Conservation (phyloP, 1,284 basidiomycete genomes). For the Irpex lacteus region DNA sequence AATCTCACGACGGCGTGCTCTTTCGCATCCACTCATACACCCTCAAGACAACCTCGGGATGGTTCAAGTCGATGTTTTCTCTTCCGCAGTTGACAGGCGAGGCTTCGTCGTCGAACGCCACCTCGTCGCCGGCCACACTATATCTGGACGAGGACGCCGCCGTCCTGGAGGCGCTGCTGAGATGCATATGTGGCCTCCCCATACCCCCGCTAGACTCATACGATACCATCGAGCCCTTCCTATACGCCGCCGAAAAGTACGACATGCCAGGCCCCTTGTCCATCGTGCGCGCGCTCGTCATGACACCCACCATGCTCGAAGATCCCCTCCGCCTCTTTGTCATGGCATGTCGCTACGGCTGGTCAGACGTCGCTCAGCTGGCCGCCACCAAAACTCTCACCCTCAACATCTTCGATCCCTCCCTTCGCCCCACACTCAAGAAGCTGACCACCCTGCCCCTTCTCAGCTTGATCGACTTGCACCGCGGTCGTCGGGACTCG, state of each 20-base stretch:
- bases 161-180: conserved; percentile 53
- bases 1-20: conserved; percentile 40
- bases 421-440: conserved; percentile 41
- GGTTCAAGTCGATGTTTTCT: conserved; percentile 59
- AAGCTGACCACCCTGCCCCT: conserved; percentile 49
- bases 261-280: conserved; percentile 63
- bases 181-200: conserved; percentile 56
- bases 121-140: conserved; percentile 35
- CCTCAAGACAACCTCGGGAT: conserved; percentile 60
- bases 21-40: conserved; percentile 59
- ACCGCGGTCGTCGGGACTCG: conserved; percentile 45
- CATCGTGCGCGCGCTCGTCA: conserved; percentile 50
- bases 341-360: conserved; percentile 53
- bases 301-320: conserved; percentile 44
- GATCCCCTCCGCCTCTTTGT: conserved; percentile 57
- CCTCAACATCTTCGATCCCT: conserved; percentile 45
- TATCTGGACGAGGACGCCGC: conserved; percentile 53
- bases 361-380: conserved; percentile 49
- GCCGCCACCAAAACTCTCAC: conserved; percentile 42
- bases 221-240: conserved; percentile 50
- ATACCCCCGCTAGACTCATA: conserved; percentile 47
- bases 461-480: conserved; percentile 50
- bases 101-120: conserved; percentile 4
- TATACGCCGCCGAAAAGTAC: conserved; percentile 65
- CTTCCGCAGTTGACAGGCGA: conserved; percentile 40